Percentiles rank a stretch among this genome's conserved stretches.
These are phyloP conservation scores for Chaetomidium leptoderma DNA, from an alignment of 495 filamentous ascomycete genomes.

Conservation along the genomic window DNA sequence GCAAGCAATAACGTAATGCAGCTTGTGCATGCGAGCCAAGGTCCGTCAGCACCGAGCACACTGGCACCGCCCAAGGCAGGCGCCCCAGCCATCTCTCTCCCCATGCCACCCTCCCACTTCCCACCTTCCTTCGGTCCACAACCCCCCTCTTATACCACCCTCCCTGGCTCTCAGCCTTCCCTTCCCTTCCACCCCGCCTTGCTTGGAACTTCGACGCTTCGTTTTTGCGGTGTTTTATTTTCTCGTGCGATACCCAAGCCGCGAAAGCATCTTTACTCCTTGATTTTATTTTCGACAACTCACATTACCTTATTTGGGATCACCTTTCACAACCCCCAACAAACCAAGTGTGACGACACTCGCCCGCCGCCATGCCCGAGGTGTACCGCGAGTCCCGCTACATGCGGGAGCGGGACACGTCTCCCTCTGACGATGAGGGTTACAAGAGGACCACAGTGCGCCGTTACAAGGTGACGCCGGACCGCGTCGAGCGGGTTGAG, in stretches of 20 bases:
- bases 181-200: slow-evolving; percentile 11
- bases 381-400: slow-evolving; percentile 48
- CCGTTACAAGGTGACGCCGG: slow-evolving; percentile 50
- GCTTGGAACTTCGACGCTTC: slow-evolving; percentile 6
- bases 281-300: slow-evolving; percentile 1
- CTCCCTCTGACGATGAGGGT: slow-evolving; percentile 45
- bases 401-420: slow-evolving; percentile 43
- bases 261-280: not conserved
- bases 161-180: slow-evolving; percentile 13
- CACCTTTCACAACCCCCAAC: not conserved
- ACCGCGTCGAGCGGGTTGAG: slow-evolving; percentile 41
- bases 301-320: not conserved
- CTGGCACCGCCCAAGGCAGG: slow-evolving; percentile 12
- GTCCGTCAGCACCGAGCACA: slow-evolving; percentile 8
- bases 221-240: slow-evolving; percentile 10
- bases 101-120: slow-evolving; percentile 1
- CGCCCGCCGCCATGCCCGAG: slow-evolving; percentile 38
- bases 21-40: slow-evolving; percentile 10
- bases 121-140: slow-evolving; percentile 12
- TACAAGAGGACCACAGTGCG: slow-evolving; percentile 50
- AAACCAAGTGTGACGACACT: slow-evolving; percentile 11
- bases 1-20: slow-evolving; percentile 15
- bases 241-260: slow-evolving; percentile 18
- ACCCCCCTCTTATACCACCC: slow-evolving; percentile 17
- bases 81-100: slow-evolving; percentile 14